Conservation (phyloP, 2,329 filamentous ascomycete species). For the Lojkania enalia region DNA sequence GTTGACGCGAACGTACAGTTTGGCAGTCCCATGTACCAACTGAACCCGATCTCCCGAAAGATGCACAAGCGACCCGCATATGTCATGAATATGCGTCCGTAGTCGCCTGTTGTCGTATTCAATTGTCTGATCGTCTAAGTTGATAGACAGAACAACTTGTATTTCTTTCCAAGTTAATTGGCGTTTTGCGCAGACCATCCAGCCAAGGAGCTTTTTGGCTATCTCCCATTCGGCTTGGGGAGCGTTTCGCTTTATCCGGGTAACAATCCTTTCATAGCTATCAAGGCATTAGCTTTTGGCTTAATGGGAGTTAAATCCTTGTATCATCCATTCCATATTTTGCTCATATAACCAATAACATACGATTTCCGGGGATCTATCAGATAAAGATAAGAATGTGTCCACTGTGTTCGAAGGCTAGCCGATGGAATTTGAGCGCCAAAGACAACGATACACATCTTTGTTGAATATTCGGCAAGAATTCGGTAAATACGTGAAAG, state of each 20-base stretch:
- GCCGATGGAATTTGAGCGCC: too few species aligned
- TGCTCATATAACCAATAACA: too few species aligned
- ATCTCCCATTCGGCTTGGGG: conserved; percentile 15
- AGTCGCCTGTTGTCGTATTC: conserved; percentile 24
- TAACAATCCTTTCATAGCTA: conserved; percentile 31
- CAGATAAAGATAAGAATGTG: too few species aligned
- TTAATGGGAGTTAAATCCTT: too few species aligned
- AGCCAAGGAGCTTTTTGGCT: conserved; percentile 26
- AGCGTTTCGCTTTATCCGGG: conserved; percentile 21
- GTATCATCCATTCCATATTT: too few species aligned
- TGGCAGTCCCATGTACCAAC: conserved; percentile 28
- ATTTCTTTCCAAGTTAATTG: conserved; percentile 31
- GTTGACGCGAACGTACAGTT: conserved; percentile 23
- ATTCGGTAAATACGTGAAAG: too few species aligned
- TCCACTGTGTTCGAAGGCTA: too few species aligned
- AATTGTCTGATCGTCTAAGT: conserved; percentile 20
- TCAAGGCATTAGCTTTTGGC: too few species aligned
- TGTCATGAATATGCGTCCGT: conserved; percentile 28
- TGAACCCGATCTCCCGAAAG: conserved; percentile 19
- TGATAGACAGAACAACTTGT: conserved; percentile 30
- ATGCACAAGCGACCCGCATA: conserved; percentile 27
- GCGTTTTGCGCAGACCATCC: conserved; percentile 35
- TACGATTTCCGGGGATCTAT: too few species aligned
- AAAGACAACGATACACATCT: too few species aligned
- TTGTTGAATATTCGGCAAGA: too few species aligned